A percentile compares a stretch with the other conserved stretches of the same genome.
Conservation (phyloP, 345 rosid species). For the Salix viminalis region DNA sequence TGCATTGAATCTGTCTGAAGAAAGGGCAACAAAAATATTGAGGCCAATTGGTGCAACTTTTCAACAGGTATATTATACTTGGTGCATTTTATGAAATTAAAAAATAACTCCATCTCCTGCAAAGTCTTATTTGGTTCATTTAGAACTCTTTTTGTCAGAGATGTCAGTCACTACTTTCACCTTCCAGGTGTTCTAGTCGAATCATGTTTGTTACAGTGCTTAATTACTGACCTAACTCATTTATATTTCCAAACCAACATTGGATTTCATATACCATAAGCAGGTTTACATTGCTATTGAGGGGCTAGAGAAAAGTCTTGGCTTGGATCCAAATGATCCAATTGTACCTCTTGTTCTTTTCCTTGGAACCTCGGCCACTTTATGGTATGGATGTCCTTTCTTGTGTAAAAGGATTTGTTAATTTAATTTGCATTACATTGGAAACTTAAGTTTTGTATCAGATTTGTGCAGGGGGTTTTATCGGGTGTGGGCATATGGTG, state of each 20-base stretch:
- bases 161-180: constrained; percentile 1
- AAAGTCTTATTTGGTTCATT: not conserved
- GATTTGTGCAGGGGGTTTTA: constrained; percentile 84
- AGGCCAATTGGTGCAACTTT: constrained; percentile 59
- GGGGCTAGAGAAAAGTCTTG: constrained; percentile 65
- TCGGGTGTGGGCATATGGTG: constrained; percentile 68
- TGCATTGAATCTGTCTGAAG: constrained; percentile 64
- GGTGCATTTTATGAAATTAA: constrained; percentile 8
- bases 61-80: constrained; percentile 52
- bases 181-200: not conserved
- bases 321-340: constrained; percentile 86
- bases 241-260: not conserved
- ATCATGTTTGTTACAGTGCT: not conserved
- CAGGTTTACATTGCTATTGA: constrained; percentile 54
- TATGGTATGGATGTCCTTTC: constrained; percentile 68
- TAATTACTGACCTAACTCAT: constrained; percentile 1
- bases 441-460: constrained; percentile 59
- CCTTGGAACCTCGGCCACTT: constrained; percentile 60
- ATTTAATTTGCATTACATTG: constrained; percentile 17
- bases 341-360: constrained; percentile 60
- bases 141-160: constrained; percentile 4
- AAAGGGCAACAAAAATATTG: constrained; percentile 41
- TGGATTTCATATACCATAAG: constrained; percentile 13
- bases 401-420: constrained; percentile 12
- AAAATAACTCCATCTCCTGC: not conserved